Base-by-base conservation (phyloP, 306 rosid genomes). In the Lithocarpus polystachyus region DNA sequence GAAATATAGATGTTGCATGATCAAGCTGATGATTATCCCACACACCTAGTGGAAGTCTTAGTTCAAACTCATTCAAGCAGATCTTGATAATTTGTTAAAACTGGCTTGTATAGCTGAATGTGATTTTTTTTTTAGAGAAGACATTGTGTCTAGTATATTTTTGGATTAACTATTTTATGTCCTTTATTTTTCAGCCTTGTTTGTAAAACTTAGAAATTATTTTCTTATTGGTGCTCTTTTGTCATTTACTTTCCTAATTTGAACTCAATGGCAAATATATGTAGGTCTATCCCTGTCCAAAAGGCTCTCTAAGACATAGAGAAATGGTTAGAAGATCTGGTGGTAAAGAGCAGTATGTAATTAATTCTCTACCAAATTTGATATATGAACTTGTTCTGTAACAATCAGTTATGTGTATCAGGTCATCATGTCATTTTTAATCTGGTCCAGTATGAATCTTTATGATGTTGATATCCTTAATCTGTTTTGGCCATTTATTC, bases 231-330 rank as follows among this genome's bases (percentile, higher is more conserved):
- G 69, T 28, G 11, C 68, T 65, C 55, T 76, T 65, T 22, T 84
- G 37, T 56, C 29, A 37, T 69, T 69, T 68, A 35, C 52, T 26
- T 51, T 72, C 79, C 79, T 82, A 31, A 84, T 29, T 29, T 81
- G 43, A 82, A 79, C 68, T 52, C 77, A 31, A 79, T 64, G 83
- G 75, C 53, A 20, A 75, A 64, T 73, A 80, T 86, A 45, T 75
- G 75, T 86, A 89, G 98, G 96, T 94, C 75, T 94, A 86, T 86
- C 98, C 98, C 81, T 94, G 98, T 87, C 98, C 98, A 45, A 94
- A 92, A 81, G 98, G 97, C 76, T 94, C 98, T 33, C 57, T 85
- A 76, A 89, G 94, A 79, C 94, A 94, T 77, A 88, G 97, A 82
- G 93, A 94, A 54, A 84, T 88, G 80, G 98, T 94, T 74, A 88